Conservation (phyloP, 1,139 yeast genomes). For the Fermentozyma sake region DNA sequence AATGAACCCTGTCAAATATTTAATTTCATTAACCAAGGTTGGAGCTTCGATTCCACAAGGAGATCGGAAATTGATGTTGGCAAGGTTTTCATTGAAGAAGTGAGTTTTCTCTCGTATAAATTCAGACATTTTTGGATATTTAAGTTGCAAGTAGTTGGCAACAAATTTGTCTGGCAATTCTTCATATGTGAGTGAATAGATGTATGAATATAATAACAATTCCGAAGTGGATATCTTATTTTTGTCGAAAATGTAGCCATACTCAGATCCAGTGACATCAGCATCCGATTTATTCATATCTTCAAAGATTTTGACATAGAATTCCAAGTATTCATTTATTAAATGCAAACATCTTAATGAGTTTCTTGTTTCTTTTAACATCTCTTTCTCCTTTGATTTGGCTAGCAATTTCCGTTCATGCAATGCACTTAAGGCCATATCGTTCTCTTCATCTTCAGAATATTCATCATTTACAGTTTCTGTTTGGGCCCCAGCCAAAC, state of each 20-base stretch:
- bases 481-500: conserved; percentile 22
- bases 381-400: conserved; percentile 36
- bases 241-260: conserved; percentile 15
- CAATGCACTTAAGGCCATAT: conserved; percentile 45
- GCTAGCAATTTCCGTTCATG: conserved; percentile 47
- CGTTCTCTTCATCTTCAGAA: conserved; percentile 21
- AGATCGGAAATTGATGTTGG: conserved; percentile 13
- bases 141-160: conserved; percentile 23
- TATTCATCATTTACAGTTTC: conserved; percentile 25
- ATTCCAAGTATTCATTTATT: conserved; percentile 29
- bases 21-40: conserved; percentile 32
- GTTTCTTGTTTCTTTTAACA: conserved; percentile 46
- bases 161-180: conserved; percentile 45
- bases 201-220: conserved; percentile 36
- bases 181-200: conserved; percentile 28
- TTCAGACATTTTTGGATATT: too few species aligned
- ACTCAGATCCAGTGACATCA: too few species aligned
- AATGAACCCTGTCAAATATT: conserved; percentile 15
- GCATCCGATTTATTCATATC: conserved; percentile 6
- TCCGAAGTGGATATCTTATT: conserved; percentile 21
- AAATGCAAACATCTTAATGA: conserved; percentile 48
- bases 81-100: conserved; percentile 7
- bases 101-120: conserved; percentile 16
- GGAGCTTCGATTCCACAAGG: conserved; percentile 32
- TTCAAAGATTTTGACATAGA: conserved; percentile 5